phyloP scores from a whole-genome alignment of 805 yeast species.

The Candida glaebosa region DNA sequence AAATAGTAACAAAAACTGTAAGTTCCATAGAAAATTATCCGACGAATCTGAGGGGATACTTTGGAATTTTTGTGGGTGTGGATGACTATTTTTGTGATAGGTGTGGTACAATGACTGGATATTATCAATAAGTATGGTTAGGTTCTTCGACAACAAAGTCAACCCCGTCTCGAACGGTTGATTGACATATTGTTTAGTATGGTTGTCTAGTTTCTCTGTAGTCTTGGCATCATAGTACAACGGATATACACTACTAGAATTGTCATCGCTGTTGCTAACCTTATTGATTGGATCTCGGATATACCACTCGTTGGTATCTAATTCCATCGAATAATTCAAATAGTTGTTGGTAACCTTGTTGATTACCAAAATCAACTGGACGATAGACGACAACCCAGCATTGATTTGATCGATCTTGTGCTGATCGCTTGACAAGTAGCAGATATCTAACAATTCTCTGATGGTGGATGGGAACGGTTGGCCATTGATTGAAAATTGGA shows the following conservation, averaged over 20 bases:
- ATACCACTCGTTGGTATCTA: constrained; percentile 17
- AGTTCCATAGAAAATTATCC: constrained; percentile 40
- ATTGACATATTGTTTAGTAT: constrained; percentile 10
- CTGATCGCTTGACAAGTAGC: constrained; percentile 21
- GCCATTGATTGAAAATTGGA: constrained; percentile 28
- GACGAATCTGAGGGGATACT: constrained; percentile 34
- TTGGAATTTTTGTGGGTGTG: not conserved
- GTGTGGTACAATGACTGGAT: constrained; percentile 13
- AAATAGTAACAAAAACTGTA: constrained; percentile 33
- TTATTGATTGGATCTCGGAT: constrained; percentile 22
- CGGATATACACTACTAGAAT: constrained; percentile 18
- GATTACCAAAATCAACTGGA: constrained; percentile 21
- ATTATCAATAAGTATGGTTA: constrained; percentile 22
- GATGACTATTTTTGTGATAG: not conserved
- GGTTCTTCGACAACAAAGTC: constrained; percentile 27
- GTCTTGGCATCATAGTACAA: constrained; percentile 22
- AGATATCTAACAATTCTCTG: constrained; percentile 24
- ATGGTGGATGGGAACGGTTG: constrained; percentile 33
- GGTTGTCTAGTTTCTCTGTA: constrained; percentile 16
- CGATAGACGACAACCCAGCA: constrained; percentile 29
- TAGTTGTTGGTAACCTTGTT: constrained; percentile 23
- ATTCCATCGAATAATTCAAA: constrained; percentile 26
- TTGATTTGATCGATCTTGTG: constrained; percentile 25
- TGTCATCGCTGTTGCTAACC: not conserved
- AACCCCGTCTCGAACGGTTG: constrained; percentile 32